These are phyloP conservation scores for Zalaria sp. DNA, from an alignment of 2,329 filamentous ascomycete species.

Conservation along the genomic window DNA sequence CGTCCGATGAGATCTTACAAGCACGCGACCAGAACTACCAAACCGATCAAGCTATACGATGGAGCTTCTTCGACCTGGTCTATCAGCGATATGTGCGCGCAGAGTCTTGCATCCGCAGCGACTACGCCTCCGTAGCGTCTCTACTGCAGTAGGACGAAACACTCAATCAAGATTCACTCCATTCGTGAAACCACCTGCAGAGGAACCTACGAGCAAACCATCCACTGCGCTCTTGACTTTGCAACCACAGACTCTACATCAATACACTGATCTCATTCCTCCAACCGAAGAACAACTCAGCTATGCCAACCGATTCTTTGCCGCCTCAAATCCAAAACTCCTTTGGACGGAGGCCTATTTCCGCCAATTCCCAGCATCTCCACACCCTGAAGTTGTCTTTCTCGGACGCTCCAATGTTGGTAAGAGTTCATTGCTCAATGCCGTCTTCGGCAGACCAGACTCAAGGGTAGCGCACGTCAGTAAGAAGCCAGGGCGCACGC, in stretches of 20 bases:
- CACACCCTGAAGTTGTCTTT: slow-evolving; percentile 49
- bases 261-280: slow-evolving; percentile 15
- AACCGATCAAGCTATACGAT: too few species aligned
- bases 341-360: slow-evolving; percentile 49
- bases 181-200: not conserved
- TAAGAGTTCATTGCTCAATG: slow-evolving; percentile 54
- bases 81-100: not conserved
- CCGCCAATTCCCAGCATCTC: slow-evolving; percentile 39
- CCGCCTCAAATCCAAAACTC: slow-evolving; percentile 30
- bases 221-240: slow-evolving; percentile 13
- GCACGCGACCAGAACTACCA: too few species aligned
- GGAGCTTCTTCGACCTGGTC: too few species aligned
- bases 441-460: slow-evolving; percentile 34
- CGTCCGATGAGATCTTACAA: too few species aligned
- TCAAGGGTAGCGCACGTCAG: slow-evolving; percentile 39
- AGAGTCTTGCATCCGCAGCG: not conserved
- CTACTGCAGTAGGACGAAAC: not conserved
- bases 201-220: not conserved
- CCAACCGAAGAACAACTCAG: slow-evolving; percentile 22
- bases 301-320: slow-evolving; percentile 31
- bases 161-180: slow-evolving; percentile 1
- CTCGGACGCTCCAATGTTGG: slow-evolving; percentile 58
- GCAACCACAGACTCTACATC: slow-evolving; percentile 15
- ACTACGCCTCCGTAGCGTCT: not conserved
- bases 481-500: slow-evolving; percentile 46